These are phyloP conservation scores for Sclerotinia spermophila DNA, from an alignment of 2,329 filamentous ascomycete species.

Conservation along the genomic window DNA sequence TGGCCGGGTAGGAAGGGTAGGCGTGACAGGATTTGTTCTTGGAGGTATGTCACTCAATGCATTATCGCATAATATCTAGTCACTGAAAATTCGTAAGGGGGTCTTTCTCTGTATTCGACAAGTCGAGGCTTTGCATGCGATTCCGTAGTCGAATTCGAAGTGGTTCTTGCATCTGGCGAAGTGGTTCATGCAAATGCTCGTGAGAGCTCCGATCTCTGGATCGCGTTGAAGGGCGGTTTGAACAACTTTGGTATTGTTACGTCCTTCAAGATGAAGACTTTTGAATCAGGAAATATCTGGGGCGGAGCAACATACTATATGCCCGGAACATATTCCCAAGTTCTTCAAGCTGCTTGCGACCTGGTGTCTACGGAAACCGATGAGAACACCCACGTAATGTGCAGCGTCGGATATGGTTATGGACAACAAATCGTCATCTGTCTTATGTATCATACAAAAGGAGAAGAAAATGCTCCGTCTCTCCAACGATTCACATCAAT, in stretches of 20 bases:
- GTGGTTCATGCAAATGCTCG: conserved; percentile 42
- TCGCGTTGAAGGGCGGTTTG: conserved; percentile 52
- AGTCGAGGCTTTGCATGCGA: conserved; percentile 48
- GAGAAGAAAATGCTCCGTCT: conserved; percentile 1
- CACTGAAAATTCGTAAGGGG: conserved; percentile 21
- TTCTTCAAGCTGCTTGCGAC: background rate
- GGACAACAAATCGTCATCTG: background rate
- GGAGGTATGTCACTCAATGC: background rate
- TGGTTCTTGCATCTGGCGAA: conserved; percentile 50
- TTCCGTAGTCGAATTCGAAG: conserved; percentile 47
- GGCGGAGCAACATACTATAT: conserved; percentile 16
- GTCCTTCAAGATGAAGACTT: conserved; percentile 38
- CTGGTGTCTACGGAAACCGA: background rate
- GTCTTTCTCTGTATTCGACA: conserved; percentile 27
- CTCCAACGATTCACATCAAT: conserved; percentile 15
- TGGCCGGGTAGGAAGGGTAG: background rate
- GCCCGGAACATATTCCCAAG: background rate
- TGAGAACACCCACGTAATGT: conserved; percentile 12
- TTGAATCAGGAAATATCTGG: conserved; percentile 20
- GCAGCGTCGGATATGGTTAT: conserved; percentile 8
- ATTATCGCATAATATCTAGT: background rate
- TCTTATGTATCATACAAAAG: conserved; percentile 10
- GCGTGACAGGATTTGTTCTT: background rate
- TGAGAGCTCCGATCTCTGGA: conserved; percentile 48
- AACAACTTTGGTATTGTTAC: conserved; percentile 53